These are phyloP conservation scores for Fusarium subglutinans DNA, from an alignment of 2,329 filamentous ascomycete species.

Conservation along the genomic window DNA sequence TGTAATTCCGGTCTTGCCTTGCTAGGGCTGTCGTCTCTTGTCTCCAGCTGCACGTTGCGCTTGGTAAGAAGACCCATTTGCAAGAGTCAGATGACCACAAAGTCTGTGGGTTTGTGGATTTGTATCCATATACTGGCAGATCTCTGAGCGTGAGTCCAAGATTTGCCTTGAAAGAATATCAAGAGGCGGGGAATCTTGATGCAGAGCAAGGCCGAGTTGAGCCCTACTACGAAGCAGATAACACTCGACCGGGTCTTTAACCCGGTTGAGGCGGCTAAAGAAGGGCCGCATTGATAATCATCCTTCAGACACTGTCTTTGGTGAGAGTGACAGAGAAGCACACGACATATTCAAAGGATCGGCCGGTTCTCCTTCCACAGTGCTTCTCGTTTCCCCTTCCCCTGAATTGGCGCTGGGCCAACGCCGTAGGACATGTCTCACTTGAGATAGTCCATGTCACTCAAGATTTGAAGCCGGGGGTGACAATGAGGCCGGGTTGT, in stretches of 20 bases:
- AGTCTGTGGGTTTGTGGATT: constrained; percentile 17
- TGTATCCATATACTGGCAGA: constrained; percentile 21
- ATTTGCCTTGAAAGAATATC: neutral
- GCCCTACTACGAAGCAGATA: neutral
- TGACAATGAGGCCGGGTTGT: constrained; percentile 1
- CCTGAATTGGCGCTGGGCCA: constrained; percentile 28
- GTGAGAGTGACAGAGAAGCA: constrained; percentile 13
- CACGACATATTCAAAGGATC: constrained; percentile 28
- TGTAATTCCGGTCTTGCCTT: constrained; percentile 8
- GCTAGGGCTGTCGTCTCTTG: constrained; percentile 25
- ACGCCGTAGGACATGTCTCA: constrained; percentile 17
- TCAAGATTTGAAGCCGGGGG: constrained; percentile 1
- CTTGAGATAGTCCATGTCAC: constrained; percentile 11
- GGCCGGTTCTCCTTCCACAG: constrained; percentile 7
- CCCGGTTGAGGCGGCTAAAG: constrained; percentile 5
- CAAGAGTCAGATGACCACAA: constrained; percentile 24
- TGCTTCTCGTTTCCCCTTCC: constrained; percentile 18
- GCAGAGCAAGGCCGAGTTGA: neutral
- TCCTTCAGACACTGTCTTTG: constrained; percentile 1
- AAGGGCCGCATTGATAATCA: neutral
- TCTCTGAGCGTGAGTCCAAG: neutral
- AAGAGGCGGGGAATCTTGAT: constrained; percentile 7
- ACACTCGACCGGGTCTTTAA: constrained; percentile 6
- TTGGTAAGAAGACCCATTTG: constrained; percentile 16
- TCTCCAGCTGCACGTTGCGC: neutral